Conservation (phyloP, 805 yeast genomes). For the Kregervanrija delftensis region DNA sequence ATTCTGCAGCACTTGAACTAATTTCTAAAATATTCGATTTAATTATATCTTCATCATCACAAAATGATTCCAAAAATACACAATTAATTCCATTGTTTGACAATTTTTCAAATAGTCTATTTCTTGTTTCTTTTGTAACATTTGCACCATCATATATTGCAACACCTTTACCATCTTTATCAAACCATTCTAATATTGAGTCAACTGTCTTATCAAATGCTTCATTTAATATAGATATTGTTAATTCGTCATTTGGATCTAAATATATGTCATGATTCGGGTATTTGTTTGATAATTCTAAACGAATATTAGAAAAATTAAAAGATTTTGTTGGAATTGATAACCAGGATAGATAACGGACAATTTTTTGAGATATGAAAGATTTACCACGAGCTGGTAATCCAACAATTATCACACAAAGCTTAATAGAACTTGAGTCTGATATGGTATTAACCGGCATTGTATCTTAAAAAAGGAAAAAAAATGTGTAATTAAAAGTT, state of each 20-base stretch:
- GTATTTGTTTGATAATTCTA: conserved; percentile 45
- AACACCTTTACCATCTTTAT: conserved; percentile 67
- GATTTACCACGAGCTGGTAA: conserved; percentile 91
- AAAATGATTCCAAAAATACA: conserved; percentile 86
- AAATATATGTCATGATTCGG: conserved; percentile 44
- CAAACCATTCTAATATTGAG: conserved; percentile 85
- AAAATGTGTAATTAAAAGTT: too few relatives aligned
- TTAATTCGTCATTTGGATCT: background rate
- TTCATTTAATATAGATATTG: conserved; percentile 39
- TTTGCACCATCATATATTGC: conserved; percentile 94
- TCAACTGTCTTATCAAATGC: conserved; percentile 67
- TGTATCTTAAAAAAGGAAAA: conserved; percentile 1
- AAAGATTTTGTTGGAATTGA: conserved; percentile 81
- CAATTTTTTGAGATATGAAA: conserved; percentile 88
- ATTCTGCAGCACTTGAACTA: conserved; percentile 65
- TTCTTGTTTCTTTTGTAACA: conserved; percentile 68
- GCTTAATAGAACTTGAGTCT: conserved; percentile 63
- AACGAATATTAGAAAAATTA: conserved; percentile 76
- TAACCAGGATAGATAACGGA: conserved; percentile 87
- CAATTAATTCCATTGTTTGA: conserved; percentile 71
- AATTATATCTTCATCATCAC: conserved; percentile 75
- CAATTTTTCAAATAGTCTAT: conserved; percentile 47
- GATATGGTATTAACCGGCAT: conserved; percentile 53
- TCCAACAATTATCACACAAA: conserved; percentile 87
- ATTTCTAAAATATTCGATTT: conserved; percentile 73